Percentiles rank a stretch among this genome's conserved stretches.
phyloP scores from a whole-genome alignment of 2,329 filamentous ascomycete genomes.

The Epichloe baconii region DNA sequence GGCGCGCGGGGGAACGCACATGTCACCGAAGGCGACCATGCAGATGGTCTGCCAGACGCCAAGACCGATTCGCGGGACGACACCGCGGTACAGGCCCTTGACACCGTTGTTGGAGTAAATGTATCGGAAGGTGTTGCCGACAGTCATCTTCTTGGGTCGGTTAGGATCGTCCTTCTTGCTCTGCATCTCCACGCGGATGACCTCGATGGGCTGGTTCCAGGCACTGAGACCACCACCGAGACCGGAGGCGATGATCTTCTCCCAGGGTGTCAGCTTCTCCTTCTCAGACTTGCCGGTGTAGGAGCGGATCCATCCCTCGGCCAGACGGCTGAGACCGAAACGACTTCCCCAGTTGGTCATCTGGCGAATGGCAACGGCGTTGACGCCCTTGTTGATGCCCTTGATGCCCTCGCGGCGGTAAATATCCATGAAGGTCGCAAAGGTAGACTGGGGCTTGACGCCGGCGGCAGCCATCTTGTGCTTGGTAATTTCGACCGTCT shows the following conservation, averaged over 20 bases:
- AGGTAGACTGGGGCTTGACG: conserved; percentile 77
- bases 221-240: conserved; percentile 89
- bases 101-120: conserved; percentile 85
- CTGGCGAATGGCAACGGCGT: conserved; percentile 94
- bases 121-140: conserved; percentile 72
- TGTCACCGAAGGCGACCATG: conserved; percentile 98
- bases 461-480: conserved; percentile 81
- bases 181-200: conserved; percentile 99
- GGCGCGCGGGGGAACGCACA: conserved; percentile 46
- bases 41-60: conserved; percentile 99
- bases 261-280: conserved; percentile 62
- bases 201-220: conserved; percentile 99
- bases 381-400: conserved; percentile 97
- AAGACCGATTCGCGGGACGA: conserved; percentile 84
- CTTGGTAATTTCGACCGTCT: conserved; percentile 99
- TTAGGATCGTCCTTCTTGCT: conserved; percentile 97
- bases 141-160: conserved; percentile 97
- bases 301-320: conserved; percentile 75
- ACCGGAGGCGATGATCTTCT: conserved; percentile 81
- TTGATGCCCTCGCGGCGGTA: conserved; percentile 86
- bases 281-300: conserved; percentile 65
- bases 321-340: conserved; percentile 85
- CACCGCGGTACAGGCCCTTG: conserved; percentile 89
- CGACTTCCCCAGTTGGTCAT: conserved; percentile 99
- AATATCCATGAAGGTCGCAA: conserved; percentile 92